Percentiles rank a stretch among this genome's conserved stretches.
Conservation (phyloP, 2,329 filamentous ascomycete genomes). For the Hirsutella rhossiliensis region DNA sequence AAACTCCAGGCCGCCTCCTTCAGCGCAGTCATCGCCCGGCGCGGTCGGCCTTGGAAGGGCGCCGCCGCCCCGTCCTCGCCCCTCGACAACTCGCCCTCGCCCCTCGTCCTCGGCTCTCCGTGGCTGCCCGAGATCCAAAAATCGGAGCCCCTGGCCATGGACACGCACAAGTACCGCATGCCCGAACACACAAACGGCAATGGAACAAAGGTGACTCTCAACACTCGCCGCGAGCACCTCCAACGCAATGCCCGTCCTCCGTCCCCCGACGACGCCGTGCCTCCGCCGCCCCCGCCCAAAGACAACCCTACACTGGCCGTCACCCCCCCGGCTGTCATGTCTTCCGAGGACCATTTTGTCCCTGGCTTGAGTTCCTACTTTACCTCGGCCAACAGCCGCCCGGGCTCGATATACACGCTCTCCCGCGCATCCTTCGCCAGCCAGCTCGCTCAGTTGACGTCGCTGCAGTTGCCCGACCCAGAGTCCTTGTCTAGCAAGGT, state of each 20-base stretch:
- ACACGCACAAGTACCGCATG: slow-evolving; percentile 63
- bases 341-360: slow-evolving; percentile 28
- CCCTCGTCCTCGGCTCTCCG: slow-evolving; percentile 16
- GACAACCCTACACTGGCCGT: slow-evolving; percentile 23
- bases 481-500: slow-evolving; percentile 74
- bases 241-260: slow-evolving; percentile 33
- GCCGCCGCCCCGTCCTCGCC: slow-evolving; percentile 30
- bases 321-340: slow-evolving; percentile 13
- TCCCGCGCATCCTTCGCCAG: slow-evolving; percentile 87
- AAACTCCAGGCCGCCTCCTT: slow-evolving; percentile 47
- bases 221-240: slow-evolving; percentile 45
- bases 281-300: slow-evolving; percentile 26
- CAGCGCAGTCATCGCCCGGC: slow-evolving; percentile 42
- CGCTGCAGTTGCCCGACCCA: slow-evolving; percentile 78
- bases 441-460: slow-evolving; percentile 84
- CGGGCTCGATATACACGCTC: slow-evolving; percentile 86
- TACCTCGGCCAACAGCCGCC: slow-evolving; percentile 52
- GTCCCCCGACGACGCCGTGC: slow-evolving; percentile 17
- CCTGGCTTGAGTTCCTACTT: slow-evolving; percentile 50
- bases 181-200: slow-evolving; percentile 59
- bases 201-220: slow-evolving; percentile 49
- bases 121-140: slow-evolving; percentile 40
- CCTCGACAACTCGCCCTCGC: slow-evolving; percentile 10
- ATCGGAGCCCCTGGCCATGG: slow-evolving; percentile 45
- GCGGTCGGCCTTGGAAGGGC: slow-evolving; percentile 63